Base-by-base conservation (phyloP, 2,329 filamentous ascomycete species). In the Akanthomyces lecanii region DNA sequence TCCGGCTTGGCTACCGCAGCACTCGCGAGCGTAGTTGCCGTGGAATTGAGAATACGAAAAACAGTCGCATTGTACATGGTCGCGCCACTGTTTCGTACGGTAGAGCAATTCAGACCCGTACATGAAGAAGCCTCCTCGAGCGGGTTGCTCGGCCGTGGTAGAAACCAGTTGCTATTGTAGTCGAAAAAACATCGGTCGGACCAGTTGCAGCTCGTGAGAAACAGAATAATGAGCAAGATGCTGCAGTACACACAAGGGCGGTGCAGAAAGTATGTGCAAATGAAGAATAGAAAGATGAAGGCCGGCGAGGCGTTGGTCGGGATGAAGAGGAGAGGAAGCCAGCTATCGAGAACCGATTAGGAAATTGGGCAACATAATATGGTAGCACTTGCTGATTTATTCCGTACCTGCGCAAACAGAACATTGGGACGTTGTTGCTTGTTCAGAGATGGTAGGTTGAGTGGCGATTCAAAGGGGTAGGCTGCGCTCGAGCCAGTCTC, bases 201-300 rank as follows among this genome's bases (percentile, higher is more conserved):
- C 91, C 91, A 95, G 82, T 93, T 89, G 76, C 91, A 95, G 30
- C 89, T 92, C 30, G 92, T 96, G 68, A 93, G 85, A 80, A 97
- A 96, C 69, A 99, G 91, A 70, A 98, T 92, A 67, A 97, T 85
- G 55, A 99, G 91, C 61, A 99, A 89, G 66, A 97, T 88, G 65
- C 92, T 97, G 85, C 95, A 99, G 83, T 99, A 99, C 70, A 97
- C 89, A 80, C 95, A 99, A 61, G 95, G 95, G 62, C 94, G 89
- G 79, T 97, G 96, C 71, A 99, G 88, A 78, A 96, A 91, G 82
- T 97, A 98, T 67, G 93, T 97, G 76, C 93, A 92, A 67, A 92
- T 83, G 79, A 99, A 89, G 82, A 95, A 92, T 77, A 92, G 85
- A 78, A 94, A 86, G 74, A 95, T 91, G 79, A 94, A 93, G 71